Percentiles rank a stretch among this genome's conserved stretches.
Evolutionary conservation across 2,329 filamentous ascomycete species (phyloP).

Genomic region (Cadophora malorum): DNA sequence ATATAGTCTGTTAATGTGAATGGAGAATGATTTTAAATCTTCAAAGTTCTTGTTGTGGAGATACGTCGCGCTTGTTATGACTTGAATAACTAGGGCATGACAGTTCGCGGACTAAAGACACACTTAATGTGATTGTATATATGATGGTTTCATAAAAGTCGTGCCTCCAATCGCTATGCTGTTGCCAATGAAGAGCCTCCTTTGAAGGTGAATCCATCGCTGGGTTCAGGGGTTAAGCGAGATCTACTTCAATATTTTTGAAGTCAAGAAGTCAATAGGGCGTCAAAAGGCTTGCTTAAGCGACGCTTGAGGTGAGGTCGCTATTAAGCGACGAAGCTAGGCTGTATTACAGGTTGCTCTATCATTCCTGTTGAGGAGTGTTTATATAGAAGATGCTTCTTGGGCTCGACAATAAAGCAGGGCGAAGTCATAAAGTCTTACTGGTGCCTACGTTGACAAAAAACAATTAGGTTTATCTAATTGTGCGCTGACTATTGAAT

Average conservation of each 20-base stretch:
- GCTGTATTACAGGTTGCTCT: not conserved
- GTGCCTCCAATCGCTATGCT: too few relatives aligned
- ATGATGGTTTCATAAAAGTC: too few relatives aligned
- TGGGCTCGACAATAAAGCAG: too few relatives aligned
- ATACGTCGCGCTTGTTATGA: not conserved
- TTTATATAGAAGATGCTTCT: too few relatives aligned
- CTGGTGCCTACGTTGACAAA: too few relatives aligned
- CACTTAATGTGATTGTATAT: not conserved
- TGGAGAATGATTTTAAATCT: not conserved
- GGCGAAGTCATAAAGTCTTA: too few relatives aligned
- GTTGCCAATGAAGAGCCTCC: too few relatives aligned
- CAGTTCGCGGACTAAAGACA: not conserved
- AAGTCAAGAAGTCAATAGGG: not conserved
- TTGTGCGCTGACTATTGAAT: too few relatives aligned
- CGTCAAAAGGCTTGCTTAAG: not conserved
- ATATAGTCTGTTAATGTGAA: slow-evolving; percentile 2
- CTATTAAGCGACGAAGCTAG: not conserved
- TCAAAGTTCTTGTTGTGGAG: not conserved
- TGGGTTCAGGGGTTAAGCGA: not conserved
- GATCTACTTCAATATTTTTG: not conserved
- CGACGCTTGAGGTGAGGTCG: not conserved
- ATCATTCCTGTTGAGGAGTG: not conserved
- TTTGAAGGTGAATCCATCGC: not conserved
- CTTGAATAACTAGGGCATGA: not conserved
- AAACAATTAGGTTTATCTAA: too few relatives aligned